These are phyloP conservation scores for Fragilariopsis cylindrus DNA, from an alignment of 108 stramenopile genomes.

Conservation along the genomic window DNA sequence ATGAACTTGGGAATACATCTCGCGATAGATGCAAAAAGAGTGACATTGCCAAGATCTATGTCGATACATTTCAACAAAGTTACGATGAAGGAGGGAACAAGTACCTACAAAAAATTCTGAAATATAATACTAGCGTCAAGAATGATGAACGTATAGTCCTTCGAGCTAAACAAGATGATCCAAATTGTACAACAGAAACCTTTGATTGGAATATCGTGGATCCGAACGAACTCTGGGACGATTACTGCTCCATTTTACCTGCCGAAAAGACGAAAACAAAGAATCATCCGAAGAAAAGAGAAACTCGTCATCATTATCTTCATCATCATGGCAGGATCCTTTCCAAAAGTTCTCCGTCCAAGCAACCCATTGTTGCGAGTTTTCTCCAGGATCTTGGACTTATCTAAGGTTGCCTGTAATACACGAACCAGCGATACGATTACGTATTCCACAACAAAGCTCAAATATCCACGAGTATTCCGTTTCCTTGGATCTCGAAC, in stretches of 20 bases:
- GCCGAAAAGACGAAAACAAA: not conserved
- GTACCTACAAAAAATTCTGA: not conserved
- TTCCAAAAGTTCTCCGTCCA: not conserved
- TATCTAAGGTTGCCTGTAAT: constrained; percentile 32
- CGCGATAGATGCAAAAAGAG: not conserved
- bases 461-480: not conserved
- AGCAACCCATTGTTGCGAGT: constrained; percentile 21
- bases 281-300: not conserved
- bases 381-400: constrained; percentile 21
- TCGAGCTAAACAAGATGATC: not conserved
- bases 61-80: constrained; percentile 1
- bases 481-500: constrained; percentile 36
- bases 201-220: constrained; percentile 3
- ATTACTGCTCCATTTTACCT: constrained; percentile 19
- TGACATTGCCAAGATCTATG: constrained; percentile 2
- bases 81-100: constrained; percentile 1
- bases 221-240: constrained; percentile 17
- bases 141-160: not conserved
- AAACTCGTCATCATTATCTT: not conserved
- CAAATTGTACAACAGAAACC: not conserved
- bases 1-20: not conserved
- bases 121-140: not conserved
- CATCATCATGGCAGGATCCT: not conserved
- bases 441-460: constrained; percentile 6
- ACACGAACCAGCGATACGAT: constrained; percentile 27